Base-by-base conservation (phyloP, 164 flowering plant species). In the Warburgia ugandensis region DNA sequence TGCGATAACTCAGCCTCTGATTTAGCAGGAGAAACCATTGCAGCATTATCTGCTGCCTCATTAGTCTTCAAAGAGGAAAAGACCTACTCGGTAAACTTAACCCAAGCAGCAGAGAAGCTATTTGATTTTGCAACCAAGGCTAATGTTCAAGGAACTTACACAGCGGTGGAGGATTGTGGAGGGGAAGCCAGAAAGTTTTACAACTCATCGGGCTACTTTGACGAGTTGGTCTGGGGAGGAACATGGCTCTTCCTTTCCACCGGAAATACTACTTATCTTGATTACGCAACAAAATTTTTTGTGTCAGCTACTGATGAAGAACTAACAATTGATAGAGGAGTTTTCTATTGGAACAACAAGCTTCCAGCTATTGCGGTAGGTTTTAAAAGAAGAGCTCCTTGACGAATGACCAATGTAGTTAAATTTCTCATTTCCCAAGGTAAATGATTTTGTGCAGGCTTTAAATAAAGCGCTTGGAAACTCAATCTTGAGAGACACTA, bases 31-130 rank as follows among this genome's bases (percentile, higher is more conserved):
- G 95, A 86, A 66, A 75, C 77, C 13, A 63, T 70, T 26, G 95
- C 90, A 21, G 87, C 79, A 25, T 50, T 86, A 27, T 67, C 95
- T 29, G 75, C 95, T 5, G 76, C 90, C 22, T 83, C 90, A 16
- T 37, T 85, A 36, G 90, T 80, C 21, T 80, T 83, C 63, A 60
- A 55, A 60, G 68, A 69, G 2, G 64, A 80, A 21, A 50, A 35
- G 0, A 55, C 23, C 0, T 82, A 77, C 58, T 69, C 85, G 1
- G 19, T 1, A 23, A 12, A 65, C 32, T 53, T 80, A 40, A 33
- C 62, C 39, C 47, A 62, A 35, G 64, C 66, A 4, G 89, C 87
- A 2, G 73, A 71, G 54, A 58, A 52, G 1, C 26, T 82, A 5
- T 82, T 68, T 66, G 60, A 48, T 11, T 29, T 64, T 27, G 71